Percentiles rank a stretch among this genome's conserved stretches.
Conservation (phyloP, 208 protist genomes). For the Tritrichomonas musculus region DNA sequence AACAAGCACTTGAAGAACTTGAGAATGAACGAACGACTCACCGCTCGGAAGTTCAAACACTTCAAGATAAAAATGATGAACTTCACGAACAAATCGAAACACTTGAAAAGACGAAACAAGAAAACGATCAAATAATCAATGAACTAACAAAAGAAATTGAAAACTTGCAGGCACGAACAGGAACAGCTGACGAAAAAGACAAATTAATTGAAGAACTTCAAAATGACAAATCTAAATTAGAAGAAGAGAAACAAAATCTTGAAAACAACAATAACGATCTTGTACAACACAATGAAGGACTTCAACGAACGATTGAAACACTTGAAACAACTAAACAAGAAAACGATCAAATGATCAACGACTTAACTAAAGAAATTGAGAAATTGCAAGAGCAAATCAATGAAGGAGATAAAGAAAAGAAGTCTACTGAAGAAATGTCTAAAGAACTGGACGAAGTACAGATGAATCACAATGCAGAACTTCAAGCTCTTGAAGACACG, state of each 20-base stretch:
- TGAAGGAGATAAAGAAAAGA: background rate
- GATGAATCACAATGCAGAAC: background rate
- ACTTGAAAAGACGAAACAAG: background rate
- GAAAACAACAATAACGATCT: background rate
- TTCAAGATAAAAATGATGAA: background rate
- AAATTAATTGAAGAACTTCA: background rate
- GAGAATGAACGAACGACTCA: background rate
- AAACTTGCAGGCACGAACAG: background rate
- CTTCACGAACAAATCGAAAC: background rate
- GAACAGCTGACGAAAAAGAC: background rate
- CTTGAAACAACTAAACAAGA: background rate
- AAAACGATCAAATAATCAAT: background rate
- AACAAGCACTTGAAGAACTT: background rate
- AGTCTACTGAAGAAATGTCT: background rate
- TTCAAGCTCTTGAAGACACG: background rate
- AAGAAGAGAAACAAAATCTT: background rate
- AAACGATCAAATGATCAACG: background rate
- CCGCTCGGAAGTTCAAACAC: background rate
- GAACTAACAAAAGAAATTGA: background rate
- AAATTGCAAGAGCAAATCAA: background rate
- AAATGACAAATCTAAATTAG: background rate
- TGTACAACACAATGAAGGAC: background rate
- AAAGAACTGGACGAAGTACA: background rate
- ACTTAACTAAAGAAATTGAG: background rate
- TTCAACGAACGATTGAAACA: background rate